Evolutionary conservation across 176 grass and related monocot species (phyloP).

Genomic region (Zoysia pacifica): DNA sequence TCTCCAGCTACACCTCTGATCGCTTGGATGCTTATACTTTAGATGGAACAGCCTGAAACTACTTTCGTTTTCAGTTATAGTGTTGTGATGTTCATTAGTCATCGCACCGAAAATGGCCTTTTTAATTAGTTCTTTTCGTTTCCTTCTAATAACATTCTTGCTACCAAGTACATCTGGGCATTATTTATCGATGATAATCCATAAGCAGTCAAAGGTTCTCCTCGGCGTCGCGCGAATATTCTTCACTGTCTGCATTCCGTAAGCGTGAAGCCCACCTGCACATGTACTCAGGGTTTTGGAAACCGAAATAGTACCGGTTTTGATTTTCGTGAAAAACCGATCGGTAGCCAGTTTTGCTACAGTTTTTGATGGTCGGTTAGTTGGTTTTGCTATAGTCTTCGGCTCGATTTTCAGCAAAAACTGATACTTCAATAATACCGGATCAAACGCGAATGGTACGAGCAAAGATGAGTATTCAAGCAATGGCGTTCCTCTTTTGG

Average conservation of each 20-base stretch:
- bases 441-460: constrained; percentile 8
- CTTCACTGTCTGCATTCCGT: not conserved
- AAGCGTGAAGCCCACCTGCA: not conserved
- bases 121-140: not conserved
- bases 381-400: no score
- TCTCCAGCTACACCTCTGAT: not conserved
- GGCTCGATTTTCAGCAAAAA: no score
- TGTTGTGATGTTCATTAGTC: not conserved
- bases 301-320: no score
- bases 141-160: not conserved
- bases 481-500: constrained; percentile 26
- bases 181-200: not conserved
- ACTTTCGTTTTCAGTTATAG: constrained; percentile 32
- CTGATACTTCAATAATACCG: no score
- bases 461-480: constrained; percentile 17
- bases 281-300: not conserved
- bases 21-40: constrained; percentile 6
- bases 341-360: no score
- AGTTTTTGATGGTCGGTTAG: no score
- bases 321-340: no score
- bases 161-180: not conserved
- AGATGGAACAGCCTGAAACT: constrained; percentile 1
- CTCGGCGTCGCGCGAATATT: constrained; percentile 28
- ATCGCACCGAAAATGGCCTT: not conserved
- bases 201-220: not conserved